phyloP scores from a whole-genome alignment of 2,329 filamentous ascomycete species.

The Didymella pinodella region DNA sequence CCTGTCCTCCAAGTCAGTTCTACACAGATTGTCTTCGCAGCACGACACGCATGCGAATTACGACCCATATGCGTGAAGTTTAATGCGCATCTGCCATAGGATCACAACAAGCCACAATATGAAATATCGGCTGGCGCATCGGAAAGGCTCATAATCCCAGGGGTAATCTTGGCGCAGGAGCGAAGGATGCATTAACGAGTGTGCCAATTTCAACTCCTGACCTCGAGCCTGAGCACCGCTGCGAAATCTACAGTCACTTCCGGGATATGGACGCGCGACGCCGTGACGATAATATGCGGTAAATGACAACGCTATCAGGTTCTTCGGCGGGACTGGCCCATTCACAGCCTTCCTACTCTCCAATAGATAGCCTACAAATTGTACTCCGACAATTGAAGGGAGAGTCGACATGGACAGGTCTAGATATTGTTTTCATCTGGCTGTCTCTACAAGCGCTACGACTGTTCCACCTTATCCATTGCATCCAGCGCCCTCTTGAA shows the following conservation, averaged over 20 bases:
- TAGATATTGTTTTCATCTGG: not conserved
- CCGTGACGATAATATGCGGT: not conserved
- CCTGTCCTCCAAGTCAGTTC: not conserved
- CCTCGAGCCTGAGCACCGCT: not conserved
- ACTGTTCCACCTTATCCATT: conserved; percentile 39
- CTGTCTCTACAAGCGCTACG: not conserved
- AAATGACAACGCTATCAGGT: not conserved
- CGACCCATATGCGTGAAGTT: not conserved
- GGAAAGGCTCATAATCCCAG: conserved; percentile 2
- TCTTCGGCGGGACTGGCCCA: conserved; percentile 5
- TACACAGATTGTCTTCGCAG: not conserved
- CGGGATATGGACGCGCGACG: not conserved
- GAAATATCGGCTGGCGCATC: conserved; percentile 3
- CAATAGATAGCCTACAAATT: not conserved
- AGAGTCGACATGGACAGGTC: not conserved
- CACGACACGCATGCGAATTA: not conserved
- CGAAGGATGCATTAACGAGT: conserved; percentile 3
- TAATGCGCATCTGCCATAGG: not conserved
- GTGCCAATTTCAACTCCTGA: conserved; percentile 7
- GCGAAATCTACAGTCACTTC: not conserved
- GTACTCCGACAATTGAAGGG: not conserved
- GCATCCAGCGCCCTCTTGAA: conserved; percentile 76
- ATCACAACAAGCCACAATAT: conserved; percentile 6
- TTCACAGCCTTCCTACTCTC: not conserved
- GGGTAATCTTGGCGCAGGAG: conserved; percentile 9